phyloP scores from a whole-genome alignment of 208 protist genomes.

The Naegleria fowleri region DNA sequence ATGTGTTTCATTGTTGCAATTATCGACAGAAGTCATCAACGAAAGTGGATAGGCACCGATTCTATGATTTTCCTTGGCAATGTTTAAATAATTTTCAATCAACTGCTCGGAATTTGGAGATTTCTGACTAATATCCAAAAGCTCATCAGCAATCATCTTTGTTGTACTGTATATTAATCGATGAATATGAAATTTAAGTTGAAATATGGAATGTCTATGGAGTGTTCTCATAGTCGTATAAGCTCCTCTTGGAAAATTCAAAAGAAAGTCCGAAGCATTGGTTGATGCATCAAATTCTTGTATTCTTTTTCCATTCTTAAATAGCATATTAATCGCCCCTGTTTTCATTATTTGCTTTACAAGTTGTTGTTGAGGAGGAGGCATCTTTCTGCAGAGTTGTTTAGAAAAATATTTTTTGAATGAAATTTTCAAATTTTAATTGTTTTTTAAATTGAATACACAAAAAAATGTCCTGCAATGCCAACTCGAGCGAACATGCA shows the following conservation, averaged over 20 bases:
- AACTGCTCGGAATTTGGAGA: not conserved
- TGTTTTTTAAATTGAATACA: too few relatives aligned
- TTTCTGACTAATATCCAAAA: not conserved
- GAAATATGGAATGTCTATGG: not conserved
- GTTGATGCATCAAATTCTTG: not conserved
- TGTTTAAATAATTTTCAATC: not conserved
- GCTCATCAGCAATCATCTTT: not conserved
- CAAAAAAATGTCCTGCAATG: too few relatives aligned
- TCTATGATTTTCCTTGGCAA: too few relatives aligned
- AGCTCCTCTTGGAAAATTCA: not conserved
- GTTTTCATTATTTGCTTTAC: too few relatives aligned
- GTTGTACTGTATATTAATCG: not conserved
- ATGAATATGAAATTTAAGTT: not conserved
- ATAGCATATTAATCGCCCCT: not conserved
- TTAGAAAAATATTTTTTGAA: too few relatives aligned
- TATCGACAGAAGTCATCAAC: not conserved
- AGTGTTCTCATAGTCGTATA: not conserved
- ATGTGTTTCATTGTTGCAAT: not conserved
- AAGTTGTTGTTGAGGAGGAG: too few relatives aligned
- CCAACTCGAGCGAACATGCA: too few relatives aligned
- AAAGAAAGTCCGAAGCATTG: not conserved
- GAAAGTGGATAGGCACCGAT: not conserved
- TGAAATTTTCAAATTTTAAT: too few relatives aligned
- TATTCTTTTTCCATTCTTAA: not conserved
- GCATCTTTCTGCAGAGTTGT: too few relatives aligned